These are phyloP conservation scores for Fusarium udum DNA, from an alignment of 2,329 filamentous ascomycete species.

Conservation along the genomic window DNA sequence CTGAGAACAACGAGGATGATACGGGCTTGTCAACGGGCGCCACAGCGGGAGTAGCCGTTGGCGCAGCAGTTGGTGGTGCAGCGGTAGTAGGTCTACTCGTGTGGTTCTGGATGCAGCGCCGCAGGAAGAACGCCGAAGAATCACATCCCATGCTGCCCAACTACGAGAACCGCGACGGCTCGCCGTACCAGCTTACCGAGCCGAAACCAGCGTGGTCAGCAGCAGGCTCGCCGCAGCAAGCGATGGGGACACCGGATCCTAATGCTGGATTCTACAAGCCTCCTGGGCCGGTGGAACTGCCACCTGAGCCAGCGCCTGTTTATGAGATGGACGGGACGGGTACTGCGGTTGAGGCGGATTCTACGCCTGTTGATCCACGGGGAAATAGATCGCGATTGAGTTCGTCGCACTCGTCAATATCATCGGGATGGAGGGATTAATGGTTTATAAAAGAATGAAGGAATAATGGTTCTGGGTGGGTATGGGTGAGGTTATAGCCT, in stretches of 20 bases:
- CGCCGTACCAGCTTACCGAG: slow-evolving; percentile 36
- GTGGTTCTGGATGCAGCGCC: slow-evolving; percentile 44
- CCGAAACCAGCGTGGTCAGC: slow-evolving; percentile 30
- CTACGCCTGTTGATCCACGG: slow-evolving; percentile 8
- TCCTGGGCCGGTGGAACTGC: slow-evolving; percentile 17
- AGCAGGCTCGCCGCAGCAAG: slow-evolving; percentile 2
- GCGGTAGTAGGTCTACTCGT: slow-evolving; percentile 37
- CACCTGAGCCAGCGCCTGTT: slow-evolving; percentile 13
- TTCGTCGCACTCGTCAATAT: neutral
- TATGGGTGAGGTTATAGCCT: slow-evolving; percentile 13
- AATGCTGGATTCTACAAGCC: slow-evolving; percentile 15
- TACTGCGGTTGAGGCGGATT: slow-evolving; percentile 24
- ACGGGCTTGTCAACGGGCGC: slow-evolving; percentile 48
- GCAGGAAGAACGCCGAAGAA: slow-evolving; percentile 42
- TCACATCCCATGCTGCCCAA: slow-evolving; percentile 45
- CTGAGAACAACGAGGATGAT: neutral
- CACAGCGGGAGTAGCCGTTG: slow-evolving; percentile 54
- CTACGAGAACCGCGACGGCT: slow-evolving; percentile 25
- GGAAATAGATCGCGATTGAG: neutral
- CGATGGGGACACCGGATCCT: slow-evolving; percentile 9
- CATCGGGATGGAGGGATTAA: neutral
- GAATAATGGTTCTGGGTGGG: slow-evolving; percentile 15
- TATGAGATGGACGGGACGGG: slow-evolving; percentile 42
- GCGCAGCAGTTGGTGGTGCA: slow-evolving; percentile 46
- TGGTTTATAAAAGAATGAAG: neutral